Evolutionary conservation across 352 stramenopile species (phyloP).

Genomic region (Pythium scleroteichum): DNA sequence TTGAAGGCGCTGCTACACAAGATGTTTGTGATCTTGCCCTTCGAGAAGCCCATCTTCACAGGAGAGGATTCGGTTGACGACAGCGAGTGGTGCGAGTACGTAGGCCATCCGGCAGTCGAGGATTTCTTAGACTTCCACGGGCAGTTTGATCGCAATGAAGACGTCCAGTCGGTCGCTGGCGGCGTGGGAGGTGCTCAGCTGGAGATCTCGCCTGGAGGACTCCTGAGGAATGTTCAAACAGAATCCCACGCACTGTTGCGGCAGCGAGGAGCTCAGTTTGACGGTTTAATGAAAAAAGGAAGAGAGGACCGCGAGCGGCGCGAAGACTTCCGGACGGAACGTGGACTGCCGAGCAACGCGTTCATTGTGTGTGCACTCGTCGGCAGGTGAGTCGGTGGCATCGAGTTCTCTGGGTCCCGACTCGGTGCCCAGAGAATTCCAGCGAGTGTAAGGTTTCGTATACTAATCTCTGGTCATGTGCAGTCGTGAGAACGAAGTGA

Average conservation of each 20-base stretch:
- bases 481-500: constrained; percentile 67
- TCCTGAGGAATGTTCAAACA: constrained; percentile 1
- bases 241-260: not conserved
- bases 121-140: constrained; percentile 58
- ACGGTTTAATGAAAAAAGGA: constrained; percentile 23
- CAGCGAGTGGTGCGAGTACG: constrained; percentile 52
- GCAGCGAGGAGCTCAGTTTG: constrained; percentile 15
- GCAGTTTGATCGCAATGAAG: constrained; percentile 30
- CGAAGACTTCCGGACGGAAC: constrained; percentile 15
- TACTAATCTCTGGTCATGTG: not conserved
- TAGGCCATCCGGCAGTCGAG: constrained; percentile 68
- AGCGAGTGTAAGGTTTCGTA: not conserved
- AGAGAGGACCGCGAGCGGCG: constrained; percentile 9
- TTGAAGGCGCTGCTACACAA: constrained; percentile 48
- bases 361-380: constrained; percentile 67
- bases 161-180: not conserved
- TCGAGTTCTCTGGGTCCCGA: no score
- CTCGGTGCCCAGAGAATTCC: no score
- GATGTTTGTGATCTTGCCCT: constrained; percentile 75
- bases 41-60: constrained; percentile 60
- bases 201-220: constrained; percentile 7
- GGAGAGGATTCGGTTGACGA: not conserved
- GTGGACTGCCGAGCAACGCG: constrained; percentile 35
- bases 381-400: constrained; percentile 55
- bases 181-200: not conserved